Evolutionary conservation across 1,284 basidiomycete genomes (phyloP), one percentile per base, ranked within the genome.

Genomic region (Trametes polyzona): DNA sequence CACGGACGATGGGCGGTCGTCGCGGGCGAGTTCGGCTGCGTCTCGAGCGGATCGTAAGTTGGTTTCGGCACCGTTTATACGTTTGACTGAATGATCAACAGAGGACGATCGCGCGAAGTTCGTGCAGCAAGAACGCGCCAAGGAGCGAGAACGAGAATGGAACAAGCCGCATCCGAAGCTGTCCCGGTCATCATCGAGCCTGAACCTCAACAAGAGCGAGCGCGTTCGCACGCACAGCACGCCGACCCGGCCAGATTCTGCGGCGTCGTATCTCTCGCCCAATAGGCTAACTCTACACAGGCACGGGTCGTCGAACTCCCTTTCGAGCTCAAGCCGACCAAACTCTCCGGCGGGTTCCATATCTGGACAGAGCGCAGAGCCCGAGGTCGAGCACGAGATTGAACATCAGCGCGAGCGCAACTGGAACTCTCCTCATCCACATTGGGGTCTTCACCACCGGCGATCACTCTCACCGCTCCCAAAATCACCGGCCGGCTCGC

Each of bases 401-500:
- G 55, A 69, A 16, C 78, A 83, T 49, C 65, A 69, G 36, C 71
- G 78, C 19, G 79, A 82, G 65, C 72, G 82, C 36, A 86, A 86
- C 66, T 86, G 85, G 85, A 83, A 82, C 67, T 78, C 83, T 4
- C 80, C 78, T 14, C 77, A 75, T 37, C 84, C 82, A 12, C 76
- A 76, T 51, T 86, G 84, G 59, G 19, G 30, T 16, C 35, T 56
- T 16, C 53, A 55, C n/a, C 57, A 57, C 26, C 35, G 60, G 23
- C 51, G 58, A 6, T 52, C 64, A 5, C 42, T 60, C 16, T 62
- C 62, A 3, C 62, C 65, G 2, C 43, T 64, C 19, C 62, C 62
- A 29, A 40, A 16, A 24, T 53, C 49, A 9, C 61, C 48, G 10
- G 64, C 64, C 12, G 59, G 61, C n/a, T 67, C 66, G 32, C 63